Evolutionary conservation across 1,139 yeast genomes (phyloP).

Genomic region (Pichiaceae sp.): DNA sequence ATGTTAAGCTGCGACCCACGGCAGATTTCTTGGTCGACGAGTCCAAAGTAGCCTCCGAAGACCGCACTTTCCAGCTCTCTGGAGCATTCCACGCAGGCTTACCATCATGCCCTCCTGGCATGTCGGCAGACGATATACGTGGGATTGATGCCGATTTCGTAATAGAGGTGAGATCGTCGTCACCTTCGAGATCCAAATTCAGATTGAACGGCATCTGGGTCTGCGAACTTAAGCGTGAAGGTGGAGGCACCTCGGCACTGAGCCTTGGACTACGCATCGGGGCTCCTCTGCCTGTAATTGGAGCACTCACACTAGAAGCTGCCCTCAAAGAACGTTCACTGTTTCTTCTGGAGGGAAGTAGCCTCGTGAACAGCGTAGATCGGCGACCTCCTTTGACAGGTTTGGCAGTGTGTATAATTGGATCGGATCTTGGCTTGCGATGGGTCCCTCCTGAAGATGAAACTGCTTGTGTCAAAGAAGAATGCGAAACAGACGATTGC

Average conservation of each 20-base stretch:
- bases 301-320: too few relatives aligned
- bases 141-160: conserved; percentile 12
- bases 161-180: conserved; percentile 12
- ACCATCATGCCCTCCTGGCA: conserved; percentile 4
- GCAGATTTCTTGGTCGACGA: conserved; percentile 1
- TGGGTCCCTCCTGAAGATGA: not conserved
- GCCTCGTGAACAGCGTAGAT: conserved; percentile 15
- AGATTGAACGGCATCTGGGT: not conserved
- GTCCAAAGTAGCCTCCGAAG: conserved; percentile 26
- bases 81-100: conserved; percentile 14
- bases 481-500: too few relatives aligned
- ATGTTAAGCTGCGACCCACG: not conserved
- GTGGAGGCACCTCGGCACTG: too few relatives aligned
- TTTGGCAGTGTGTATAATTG: not conserved
- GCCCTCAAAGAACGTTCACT: too few relatives aligned
- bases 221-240: too few relatives aligned
- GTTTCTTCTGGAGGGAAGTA: conserved; percentile 21
- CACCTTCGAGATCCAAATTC: conserved; percentile 3
- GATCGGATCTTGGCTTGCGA: not conserved
- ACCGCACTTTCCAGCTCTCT: conserved; percentile 25
- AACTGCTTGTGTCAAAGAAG: not conserved
- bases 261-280: too few relatives aligned
- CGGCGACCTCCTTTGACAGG: conserved; percentile 6
- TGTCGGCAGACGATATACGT: conserved; percentile 14
- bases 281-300: too few relatives aligned